Conservation (phyloP, 495 filamentous ascomycete species). For the Neurospora discreta region DNA sequence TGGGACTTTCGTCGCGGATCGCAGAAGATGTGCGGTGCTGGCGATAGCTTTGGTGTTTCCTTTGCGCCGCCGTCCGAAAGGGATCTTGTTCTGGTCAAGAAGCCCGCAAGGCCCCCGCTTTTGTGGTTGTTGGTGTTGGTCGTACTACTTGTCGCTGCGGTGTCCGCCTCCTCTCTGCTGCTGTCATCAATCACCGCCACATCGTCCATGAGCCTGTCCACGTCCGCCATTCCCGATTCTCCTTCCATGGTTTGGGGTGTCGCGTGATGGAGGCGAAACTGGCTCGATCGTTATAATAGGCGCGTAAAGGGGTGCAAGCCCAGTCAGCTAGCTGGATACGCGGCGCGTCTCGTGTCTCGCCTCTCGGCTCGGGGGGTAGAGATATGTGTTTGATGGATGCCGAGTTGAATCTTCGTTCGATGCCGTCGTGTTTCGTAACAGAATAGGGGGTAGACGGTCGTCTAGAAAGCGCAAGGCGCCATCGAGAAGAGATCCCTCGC, state of each 20-base stretch:
- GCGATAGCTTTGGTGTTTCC: conserved; percentile 43
- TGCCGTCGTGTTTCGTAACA: neutral
- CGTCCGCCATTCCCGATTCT: conserved; percentile 16
- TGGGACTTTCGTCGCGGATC: conserved; percentile 48
- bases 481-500: neutral
- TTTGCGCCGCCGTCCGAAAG: conserved; percentile 35
- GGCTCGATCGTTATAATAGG: neutral
- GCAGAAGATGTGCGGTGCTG: conserved; percentile 52
- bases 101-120: neutral
- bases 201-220: conserved; percentile 9
- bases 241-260: neutral
- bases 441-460: neutral
- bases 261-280: neutral
- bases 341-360: neutral
- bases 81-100: conserved; percentile 30
- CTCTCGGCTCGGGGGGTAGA: neutral
- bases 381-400: neutral
- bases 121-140: conserved; percentile 1
- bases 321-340: neutral
- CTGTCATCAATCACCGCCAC: conserved; percentile 8
- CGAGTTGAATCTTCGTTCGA: neutral
- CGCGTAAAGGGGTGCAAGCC: neutral
- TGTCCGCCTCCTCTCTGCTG: neutral
- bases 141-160: neutral
- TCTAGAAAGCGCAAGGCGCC: neutral